Evolutionary conservation across 1,284 basidiomycete species (phyloP).

Genomic region (Microbotryum silenes-acaulis): DNA sequence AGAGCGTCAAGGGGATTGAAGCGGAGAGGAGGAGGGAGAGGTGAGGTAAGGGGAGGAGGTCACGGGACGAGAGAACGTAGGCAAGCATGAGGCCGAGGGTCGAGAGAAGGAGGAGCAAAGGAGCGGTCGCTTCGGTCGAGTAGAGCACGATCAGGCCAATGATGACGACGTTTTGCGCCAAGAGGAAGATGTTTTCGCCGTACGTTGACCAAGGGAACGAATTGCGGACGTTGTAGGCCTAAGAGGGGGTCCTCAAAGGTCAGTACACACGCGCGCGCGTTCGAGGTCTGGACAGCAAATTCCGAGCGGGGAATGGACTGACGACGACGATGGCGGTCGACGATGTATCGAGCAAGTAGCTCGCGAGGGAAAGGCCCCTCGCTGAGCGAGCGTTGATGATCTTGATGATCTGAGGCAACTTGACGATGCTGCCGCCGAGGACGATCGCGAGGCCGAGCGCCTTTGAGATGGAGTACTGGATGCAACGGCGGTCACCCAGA

Average conservation of each 20-base stretch:
- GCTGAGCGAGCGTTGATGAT: conserved; percentile 58
- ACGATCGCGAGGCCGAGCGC: conserved; percentile 88
- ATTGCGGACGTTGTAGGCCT: conserved; percentile 65
- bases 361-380: conserved; percentile 68
- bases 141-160: conserved; percentile 70
- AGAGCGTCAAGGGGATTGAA: conserved; percentile 70
- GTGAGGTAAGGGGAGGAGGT: conserved; percentile 49
- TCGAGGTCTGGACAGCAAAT: too few relatives aligned
- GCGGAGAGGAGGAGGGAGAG: conserved; percentile 49
- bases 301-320: too few relatives aligned
- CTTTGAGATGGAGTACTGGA: conserved; percentile 88
- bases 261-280: too few relatives aligned
- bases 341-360: conserved; percentile 52
- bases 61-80: conserved; percentile 39
- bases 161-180: conserved; percentile 72
- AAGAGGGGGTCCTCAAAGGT: too few relatives aligned
- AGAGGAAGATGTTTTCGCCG: conserved; percentile 84
- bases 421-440: conserved; percentile 82
- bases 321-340: conserved; percentile 44
- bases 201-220: conserved; percentile 89
- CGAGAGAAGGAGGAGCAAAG: conserved; percentile 33
- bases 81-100: conserved; percentile 46
- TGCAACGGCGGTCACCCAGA: conserved; percentile 69
- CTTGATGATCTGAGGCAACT: conserved; percentile 72
- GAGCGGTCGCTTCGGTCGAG: conserved; percentile 31